Base-by-base conservation (phyloP, 2,329 filamentous ascomycete genomes). In the Xylariaceae sp. region DNA sequence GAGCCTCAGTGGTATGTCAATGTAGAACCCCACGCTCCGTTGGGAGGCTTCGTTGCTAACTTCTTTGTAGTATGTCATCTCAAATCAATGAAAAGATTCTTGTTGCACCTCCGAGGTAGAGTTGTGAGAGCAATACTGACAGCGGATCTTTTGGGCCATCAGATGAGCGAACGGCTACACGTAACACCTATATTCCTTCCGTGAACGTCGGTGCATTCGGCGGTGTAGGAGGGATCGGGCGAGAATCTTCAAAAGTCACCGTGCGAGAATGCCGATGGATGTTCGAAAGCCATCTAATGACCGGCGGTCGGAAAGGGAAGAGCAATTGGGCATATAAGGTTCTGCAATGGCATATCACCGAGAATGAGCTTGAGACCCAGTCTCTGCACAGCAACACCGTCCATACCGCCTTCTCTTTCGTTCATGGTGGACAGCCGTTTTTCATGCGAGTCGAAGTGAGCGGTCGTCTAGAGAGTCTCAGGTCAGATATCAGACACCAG, bases 371-470 rank as follows among this genome's bases (percentile, higher is more conserved):
- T 11, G 61, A 63, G 22, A 39, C 34, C 13, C 61, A 66, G 34
- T 45, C 62, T 2, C 48, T 50, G 18, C 61, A 66, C 39, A 59
- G 47, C 45, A 66, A 61, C 39, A 60, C 46, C n/a, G 56, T 68
- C 10, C 63, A 64, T 36, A 67, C 66, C 2, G 64, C 54, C 2
- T 69, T 69, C 41, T 57, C 64, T 1, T 68, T 68, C 39, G 59
- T 63, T n/a, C 66, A 68, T 39, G 54, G 56, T 13, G 55, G 57
- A 6, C 59, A 66, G 36, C 62, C 64, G 5, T 67, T 69, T 49
- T 55, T 65, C 31, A 65, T 68, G 57, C 58, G 59, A 17, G 64
- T 68, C 3, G 60, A 64, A 42, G 63, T 69, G 12, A 55, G 59
- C 17, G 66, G 65, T 7, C 61, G 52, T n/a, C 50, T 68, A 2